phyloP scores from a whole-genome alignment of 1,284 basidiomycete species.

The Microbotryum intermedium region DNA sequence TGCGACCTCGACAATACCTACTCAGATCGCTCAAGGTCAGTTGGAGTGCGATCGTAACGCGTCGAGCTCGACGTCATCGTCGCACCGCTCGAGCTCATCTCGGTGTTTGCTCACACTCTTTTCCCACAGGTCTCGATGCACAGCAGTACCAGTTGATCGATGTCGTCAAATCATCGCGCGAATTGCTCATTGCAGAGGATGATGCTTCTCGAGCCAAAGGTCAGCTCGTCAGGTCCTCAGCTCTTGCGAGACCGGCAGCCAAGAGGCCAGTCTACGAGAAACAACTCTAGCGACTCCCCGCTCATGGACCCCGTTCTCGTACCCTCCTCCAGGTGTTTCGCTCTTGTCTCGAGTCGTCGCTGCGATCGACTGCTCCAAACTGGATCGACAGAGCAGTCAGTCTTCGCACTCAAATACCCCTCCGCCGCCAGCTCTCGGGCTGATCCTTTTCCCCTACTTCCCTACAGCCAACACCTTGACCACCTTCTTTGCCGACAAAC shows the following conservation, averaged over 20 bases:
- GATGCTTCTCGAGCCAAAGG: conserved; percentile 71
- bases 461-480: conserved; percentile 65
- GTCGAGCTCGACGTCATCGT: not conserved
- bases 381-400: conserved; percentile 76
- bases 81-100: not conserved
- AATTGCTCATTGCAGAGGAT: conserved; percentile 78
- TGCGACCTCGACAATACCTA: conserved; percentile 1
- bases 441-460: not conserved
- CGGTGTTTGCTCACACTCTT: not conserved
- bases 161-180: conserved; percentile 77
- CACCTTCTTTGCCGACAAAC: conserved; percentile 79
- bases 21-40: conserved; percentile 13
- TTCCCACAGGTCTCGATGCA: conserved; percentile 2
- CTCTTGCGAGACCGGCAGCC: too few relatives aligned
- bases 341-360: conserved; percentile 60
- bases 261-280: too few relatives aligned
- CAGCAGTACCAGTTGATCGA: conserved; percentile 48
- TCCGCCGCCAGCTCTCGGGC: not conserved
- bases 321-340: conserved; percentile 55
- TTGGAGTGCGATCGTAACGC: not conserved
- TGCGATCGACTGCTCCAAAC: conserved; percentile 52
- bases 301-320: not conserved
- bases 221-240: conserved; percentile 37
- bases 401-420: not conserved
- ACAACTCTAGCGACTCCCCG: too few relatives aligned